Conservation (phyloP, 2,329 filamentous ascomycete genomes). For the Erysiphe pisi region DNA sequence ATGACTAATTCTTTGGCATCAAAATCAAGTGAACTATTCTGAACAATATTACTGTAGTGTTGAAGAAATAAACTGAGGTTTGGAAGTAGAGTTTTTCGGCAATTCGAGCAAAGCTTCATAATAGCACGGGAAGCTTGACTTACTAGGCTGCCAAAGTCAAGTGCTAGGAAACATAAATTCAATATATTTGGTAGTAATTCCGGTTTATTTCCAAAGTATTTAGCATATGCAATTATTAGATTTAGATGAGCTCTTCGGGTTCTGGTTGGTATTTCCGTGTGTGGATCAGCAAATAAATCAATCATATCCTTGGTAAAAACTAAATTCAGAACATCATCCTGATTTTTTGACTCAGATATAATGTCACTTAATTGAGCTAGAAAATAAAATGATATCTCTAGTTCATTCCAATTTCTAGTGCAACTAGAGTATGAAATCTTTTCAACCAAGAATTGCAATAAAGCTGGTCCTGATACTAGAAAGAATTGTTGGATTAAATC, state of each 20-base stretch:
- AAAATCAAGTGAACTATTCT: conserved; percentile 50
- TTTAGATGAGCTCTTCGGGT: conserved; percentile 58
- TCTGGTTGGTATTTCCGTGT: conserved; percentile 48
- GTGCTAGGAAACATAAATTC: conserved; percentile 61
- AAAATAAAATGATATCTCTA: conserved; percentile 53
- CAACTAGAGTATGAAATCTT: conserved; percentile 45
- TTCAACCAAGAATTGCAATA: conserved; percentile 49
- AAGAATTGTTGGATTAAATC: conserved; percentile 67
- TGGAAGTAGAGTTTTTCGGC: conserved; percentile 54
- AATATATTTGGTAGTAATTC: conserved; percentile 58
- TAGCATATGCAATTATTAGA: conserved; percentile 60
- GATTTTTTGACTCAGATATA: conserved; percentile 46
- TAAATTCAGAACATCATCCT: conserved; percentile 48
- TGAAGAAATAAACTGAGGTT: conserved; percentile 59
- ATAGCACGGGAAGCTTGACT: conserved; percentile 66
- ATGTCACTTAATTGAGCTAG: conserved; percentile 58
- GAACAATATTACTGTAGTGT: conserved; percentile 58
- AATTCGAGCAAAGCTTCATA: conserved; percentile 61
- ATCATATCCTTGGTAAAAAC: conserved; percentile 54
- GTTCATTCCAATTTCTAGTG: conserved; percentile 46
- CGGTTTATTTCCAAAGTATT: conserved; percentile 63
- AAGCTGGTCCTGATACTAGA: conserved; percentile 46
- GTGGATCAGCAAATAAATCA: conserved; percentile 44
- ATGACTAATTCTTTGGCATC: conserved; percentile 62
- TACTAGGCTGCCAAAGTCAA: conserved; percentile 52